Conservation (phyloP, 176 grass and related monocot genomes). For the Zizania latifolia region DNA sequence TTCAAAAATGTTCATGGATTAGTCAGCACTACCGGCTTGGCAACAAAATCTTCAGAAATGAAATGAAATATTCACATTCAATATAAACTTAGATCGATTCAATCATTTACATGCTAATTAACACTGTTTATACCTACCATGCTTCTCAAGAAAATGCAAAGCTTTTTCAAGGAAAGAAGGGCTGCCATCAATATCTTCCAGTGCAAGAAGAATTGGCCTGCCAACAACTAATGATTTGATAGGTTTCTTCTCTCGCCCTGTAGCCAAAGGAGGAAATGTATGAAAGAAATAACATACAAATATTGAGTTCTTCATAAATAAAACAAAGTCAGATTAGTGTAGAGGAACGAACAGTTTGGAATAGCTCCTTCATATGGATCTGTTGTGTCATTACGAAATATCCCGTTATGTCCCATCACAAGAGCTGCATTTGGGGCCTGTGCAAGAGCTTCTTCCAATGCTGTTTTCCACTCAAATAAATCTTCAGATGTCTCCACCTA, state of each 20-base stretch:
- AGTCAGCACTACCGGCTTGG: slow-evolving; percentile 26
- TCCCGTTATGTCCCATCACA: slow-evolving; percentile 98
- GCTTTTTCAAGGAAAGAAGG: slow-evolving; percentile 99
- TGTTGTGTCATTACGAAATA: slow-evolving; percentile 85
- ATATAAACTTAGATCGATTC: slow-evolving; percentile 19
- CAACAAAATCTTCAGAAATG: slow-evolving; percentile 30
- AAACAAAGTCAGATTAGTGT: slow-evolving; percentile 9
- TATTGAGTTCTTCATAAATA: slow-evolving; percentile 12
- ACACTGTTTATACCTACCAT: slow-evolving; percentile 50
- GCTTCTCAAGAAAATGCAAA: slow-evolving; percentile 91
- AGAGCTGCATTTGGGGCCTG: slow-evolving; percentile 99
- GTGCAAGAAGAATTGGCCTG: slow-evolving; percentile 94
- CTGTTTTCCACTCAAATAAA: slow-evolving; percentile 98
- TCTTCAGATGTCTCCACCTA: slow-evolving; percentile 91
- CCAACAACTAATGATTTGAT: slow-evolving; percentile 91
- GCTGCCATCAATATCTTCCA: slow-evolving; percentile 98
- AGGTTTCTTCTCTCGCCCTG: slow-evolving; percentile 91
- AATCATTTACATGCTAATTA: background rate
- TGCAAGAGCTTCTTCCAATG: slow-evolving; percentile 92
- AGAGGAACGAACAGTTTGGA: slow-evolving; percentile 68
- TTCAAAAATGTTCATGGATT: background rate
- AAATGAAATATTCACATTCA: slow-evolving; percentile 30
- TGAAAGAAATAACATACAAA: background rate
- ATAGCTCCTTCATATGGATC: slow-evolving; percentile 86
- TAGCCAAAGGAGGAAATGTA: slow-evolving; percentile 22